Evolutionary conservation across 2,329 filamentous ascomycete genomes (phyloP).

Genomic region (Xylaria sp.): DNA sequence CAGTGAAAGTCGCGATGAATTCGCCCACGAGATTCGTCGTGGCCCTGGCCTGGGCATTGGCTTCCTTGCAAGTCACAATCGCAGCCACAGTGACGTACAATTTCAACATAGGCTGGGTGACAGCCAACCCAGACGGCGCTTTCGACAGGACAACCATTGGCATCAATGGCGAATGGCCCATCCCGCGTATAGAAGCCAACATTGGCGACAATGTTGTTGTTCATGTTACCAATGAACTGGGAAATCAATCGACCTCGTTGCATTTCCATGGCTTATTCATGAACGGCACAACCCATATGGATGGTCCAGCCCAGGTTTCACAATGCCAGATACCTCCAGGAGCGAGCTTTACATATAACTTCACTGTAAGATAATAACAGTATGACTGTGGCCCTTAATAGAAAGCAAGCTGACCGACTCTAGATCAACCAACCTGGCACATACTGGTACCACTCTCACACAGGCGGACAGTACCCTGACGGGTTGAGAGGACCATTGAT

Average conservation of each 20-base stretch:
- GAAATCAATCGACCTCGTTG: conserved; percentile 71
- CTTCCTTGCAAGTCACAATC: conserved; percentile 43
- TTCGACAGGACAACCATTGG: conserved; percentile 75
- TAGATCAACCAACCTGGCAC: conserved; percentile 74
- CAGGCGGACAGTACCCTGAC: conserved; percentile 75
- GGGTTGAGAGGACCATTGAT: conserved; percentile 73
- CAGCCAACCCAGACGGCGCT: conserved; percentile 75
- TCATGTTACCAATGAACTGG: conserved; percentile 68
- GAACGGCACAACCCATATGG: conserved; percentile 76
- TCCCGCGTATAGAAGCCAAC: conserved; percentile 72
- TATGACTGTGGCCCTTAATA: background rate
- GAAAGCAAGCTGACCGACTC: conserved; percentile 28
- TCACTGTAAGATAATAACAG: conserved; percentile 61
- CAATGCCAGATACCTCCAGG: conserved; percentile 76
- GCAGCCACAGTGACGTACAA: conserved; percentile 67
- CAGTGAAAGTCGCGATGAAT: conserved; percentile 36
- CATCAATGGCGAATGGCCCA: conserved; percentile 81
- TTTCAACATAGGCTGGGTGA: conserved; percentile 78
- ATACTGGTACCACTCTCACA: conserved; percentile 84
- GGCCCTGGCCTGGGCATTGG: conserved; percentile 36
- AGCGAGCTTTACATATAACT: conserved; percentile 74
- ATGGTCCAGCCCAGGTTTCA: conserved; percentile 73
- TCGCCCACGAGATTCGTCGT: conserved; percentile 32
- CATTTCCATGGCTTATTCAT: conserved; percentile 79
- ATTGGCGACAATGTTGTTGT: conserved; percentile 71